Conservation (phyloP, 345 rosid genomes). For the Populus nigra region DNA sequence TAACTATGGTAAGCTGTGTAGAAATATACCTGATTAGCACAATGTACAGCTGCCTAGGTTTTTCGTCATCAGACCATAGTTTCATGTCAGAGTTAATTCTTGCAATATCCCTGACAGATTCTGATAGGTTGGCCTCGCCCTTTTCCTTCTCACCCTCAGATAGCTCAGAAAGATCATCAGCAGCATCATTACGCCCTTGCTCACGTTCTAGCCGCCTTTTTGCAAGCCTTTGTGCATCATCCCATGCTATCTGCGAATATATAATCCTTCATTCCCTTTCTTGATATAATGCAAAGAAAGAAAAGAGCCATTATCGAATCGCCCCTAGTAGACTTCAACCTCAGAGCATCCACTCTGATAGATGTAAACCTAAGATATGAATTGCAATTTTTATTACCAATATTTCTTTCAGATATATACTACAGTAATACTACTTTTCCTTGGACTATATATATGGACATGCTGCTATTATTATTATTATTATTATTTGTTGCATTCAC, state of each 20-base stretch:
- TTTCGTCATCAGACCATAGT: constrained; percentile 68
- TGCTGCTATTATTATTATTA: too few species aligned
- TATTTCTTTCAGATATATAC: too few species aligned
- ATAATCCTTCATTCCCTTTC: not conserved
- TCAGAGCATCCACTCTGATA: too few species aligned
- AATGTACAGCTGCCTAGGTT: constrained; percentile 62
- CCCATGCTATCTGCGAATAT: constrained; percentile 55
- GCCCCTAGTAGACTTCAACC: too few species aligned
- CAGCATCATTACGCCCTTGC: constrained; percentile 74
- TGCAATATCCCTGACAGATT: constrained; percentile 35
- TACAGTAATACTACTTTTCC: too few species aligned
- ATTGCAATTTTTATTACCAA: not conserved
- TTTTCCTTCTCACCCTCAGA: constrained; percentile 85
- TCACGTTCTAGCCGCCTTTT: constrained; percentile 61
- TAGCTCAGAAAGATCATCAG: constrained; percentile 74
- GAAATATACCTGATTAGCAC: constrained; percentile 59
- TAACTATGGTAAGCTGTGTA: not conserved
- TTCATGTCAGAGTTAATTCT: constrained; percentile 66
- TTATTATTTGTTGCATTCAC: too few species aligned
- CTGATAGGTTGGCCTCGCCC: constrained; percentile 36
- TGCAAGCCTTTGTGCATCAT: constrained; percentile 60
- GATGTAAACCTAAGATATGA: not conserved
- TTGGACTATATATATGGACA: too few species aligned
- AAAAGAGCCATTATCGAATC: too few species aligned
- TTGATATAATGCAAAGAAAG: too few species aligned